Percentiles rank a stretch among this genome's conserved stretches.
These are phyloP conservation scores for Neonectria coccinea DNA, from an alignment of 2,329 filamentous ascomycete species.

Conservation along the genomic window DNA sequence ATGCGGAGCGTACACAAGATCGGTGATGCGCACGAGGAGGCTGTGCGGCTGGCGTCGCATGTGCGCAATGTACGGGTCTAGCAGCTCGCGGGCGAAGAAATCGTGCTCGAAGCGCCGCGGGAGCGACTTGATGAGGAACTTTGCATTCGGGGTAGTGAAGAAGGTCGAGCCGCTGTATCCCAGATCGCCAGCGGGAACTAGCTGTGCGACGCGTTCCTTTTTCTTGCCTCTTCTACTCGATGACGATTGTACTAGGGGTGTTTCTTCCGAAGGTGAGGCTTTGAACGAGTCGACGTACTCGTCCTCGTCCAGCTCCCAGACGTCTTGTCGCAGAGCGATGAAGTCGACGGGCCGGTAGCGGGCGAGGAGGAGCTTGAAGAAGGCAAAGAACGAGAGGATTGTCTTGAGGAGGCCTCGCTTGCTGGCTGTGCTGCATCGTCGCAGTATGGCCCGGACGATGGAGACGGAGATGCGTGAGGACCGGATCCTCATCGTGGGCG, in stretches of 20 bases:
- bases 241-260: neutral
- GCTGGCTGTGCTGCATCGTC: slow-evolving; percentile 48
- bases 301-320: slow-evolving; percentile 51
- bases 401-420: slow-evolving; percentile 46
- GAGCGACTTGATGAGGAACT: slow-evolving; percentile 78
- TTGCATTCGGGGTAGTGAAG: slow-evolving; percentile 74
- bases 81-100: slow-evolving; percentile 75
- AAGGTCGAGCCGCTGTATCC: slow-evolving; percentile 83
- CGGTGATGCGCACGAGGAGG: slow-evolving; percentile 77
- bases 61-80: slow-evolving; percentile 73
- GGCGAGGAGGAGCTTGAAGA: slow-evolving; percentile 49
- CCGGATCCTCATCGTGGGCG: slow-evolving; percentile 48
- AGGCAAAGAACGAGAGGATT: slow-evolving; percentile 49
- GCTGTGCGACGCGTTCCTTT: slow-evolving; percentile 46
- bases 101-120: slow-evolving; percentile 76
- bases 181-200: slow-evolving; percentile 73
- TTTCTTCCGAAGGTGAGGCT: slow-evolving; percentile 42
- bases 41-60: slow-evolving; percentile 71
- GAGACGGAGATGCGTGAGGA: slow-evolving; percentile 65
- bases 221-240: slow-evolving; percentile 48
- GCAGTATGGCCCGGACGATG: slow-evolving; percentile 65
- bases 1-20: slow-evolving; percentile 70
- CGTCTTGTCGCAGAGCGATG: slow-evolving; percentile 43
- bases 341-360: slow-evolving; percentile 48
- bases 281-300: slow-evolving; percentile 55